Conservation (phyloP, 1,284 basidiomycete genomes). For the Ganoderma lucidum region DNA sequence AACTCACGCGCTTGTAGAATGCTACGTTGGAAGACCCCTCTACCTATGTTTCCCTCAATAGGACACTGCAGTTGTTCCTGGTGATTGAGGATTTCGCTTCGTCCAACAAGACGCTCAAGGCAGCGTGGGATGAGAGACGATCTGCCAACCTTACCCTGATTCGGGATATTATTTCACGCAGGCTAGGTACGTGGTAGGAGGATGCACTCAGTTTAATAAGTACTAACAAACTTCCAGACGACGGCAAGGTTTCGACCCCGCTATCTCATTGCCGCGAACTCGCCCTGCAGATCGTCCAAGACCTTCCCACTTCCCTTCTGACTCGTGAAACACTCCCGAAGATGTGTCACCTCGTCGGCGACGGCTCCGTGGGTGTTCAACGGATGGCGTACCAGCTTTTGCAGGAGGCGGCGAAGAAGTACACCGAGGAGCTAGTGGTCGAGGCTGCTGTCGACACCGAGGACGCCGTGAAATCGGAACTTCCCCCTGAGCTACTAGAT, state of each 20-base stretch:
- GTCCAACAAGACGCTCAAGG: conserved; percentile 79
- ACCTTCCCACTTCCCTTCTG: conserved; percentile 70
- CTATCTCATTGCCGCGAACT: conserved; percentile 73
- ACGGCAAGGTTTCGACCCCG: conserved; percentile 56
- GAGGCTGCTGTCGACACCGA: conserved; percentile 83
- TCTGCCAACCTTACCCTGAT: conserved; percentile 62
- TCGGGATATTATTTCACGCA: conserved; percentile 62
- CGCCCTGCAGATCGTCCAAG: conserved; percentile 72
- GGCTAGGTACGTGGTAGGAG: conserved; percentile 52
- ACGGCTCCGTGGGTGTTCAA: conserved; percentile 72
- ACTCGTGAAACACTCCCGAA: conserved; percentile 70
- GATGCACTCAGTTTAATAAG: not conserved
- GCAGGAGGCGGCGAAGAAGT: conserved; percentile 66
- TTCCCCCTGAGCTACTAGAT: conserved; percentile 74
- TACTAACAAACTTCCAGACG: conserved; percentile 41
- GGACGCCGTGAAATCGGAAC: conserved; percentile 53
- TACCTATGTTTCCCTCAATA: conserved; percentile 70
- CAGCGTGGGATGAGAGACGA: conserved; percentile 73
- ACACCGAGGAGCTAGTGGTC: conserved; percentile 83
- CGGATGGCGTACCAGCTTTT: conserved; percentile 77
- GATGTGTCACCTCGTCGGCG: conserved; percentile 79
- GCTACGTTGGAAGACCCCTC: conserved; percentile 66
- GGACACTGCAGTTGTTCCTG: conserved; percentile 75
- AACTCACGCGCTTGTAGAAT: conserved; percentile 49
- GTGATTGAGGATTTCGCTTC: conserved; percentile 74